Base-by-base conservation (phyloP, 164 flowering plant genomes). In the Taxillus chinensis region DNA sequence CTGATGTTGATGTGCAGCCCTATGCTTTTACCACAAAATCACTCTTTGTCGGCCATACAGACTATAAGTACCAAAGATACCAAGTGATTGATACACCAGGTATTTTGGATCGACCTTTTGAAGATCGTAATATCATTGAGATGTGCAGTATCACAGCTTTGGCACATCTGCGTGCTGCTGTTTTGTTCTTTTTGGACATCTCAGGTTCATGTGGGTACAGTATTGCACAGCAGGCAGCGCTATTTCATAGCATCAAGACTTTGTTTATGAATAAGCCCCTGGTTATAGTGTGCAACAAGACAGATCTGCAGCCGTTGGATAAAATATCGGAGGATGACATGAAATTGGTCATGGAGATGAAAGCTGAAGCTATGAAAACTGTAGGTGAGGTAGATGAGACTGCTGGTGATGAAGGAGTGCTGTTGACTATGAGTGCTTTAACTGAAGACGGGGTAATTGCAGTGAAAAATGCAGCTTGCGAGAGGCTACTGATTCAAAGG, bases 21-120 rank as follows among this genome's bases (percentile, higher is more conserved):
- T 91, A 91, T 79, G 93, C 97, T 17, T 91, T 90, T 69, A 88
- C 97, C 5, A 88, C 97, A 0, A 91, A 91, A 74, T 91, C 97
- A 38, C 79, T 91, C 55, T 91, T 91, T 76, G 93, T 90, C 16
- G 97, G 97, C 39, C 97, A 91, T 62, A 91, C 97, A 1, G 97
- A 91, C 66, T 88, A 88, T 45, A 88, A 88, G 62, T 89, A 88
- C 63, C 65, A 86, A 55, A 76, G 96, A 65, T 91, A 91, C 67
- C 97, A 91, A 63, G 97, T 91, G 65, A 91, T 91, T 69, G 97
- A 91, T 73, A 91, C 97, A 3, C 96, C 96, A 0, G 96, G 97
- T 49, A 91, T 91, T 62, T 74, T 89, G 78, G 96, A 91, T 65
- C 72, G 98, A 7, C 98, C 98, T 0, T 89, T 91, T 69, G 98